Evolutionary conservation across 2,329 filamentous ascomycete genomes (phyloP), one percentile per base, ranked within the genome.

Genomic region (Penicillium rolfsii): DNA sequence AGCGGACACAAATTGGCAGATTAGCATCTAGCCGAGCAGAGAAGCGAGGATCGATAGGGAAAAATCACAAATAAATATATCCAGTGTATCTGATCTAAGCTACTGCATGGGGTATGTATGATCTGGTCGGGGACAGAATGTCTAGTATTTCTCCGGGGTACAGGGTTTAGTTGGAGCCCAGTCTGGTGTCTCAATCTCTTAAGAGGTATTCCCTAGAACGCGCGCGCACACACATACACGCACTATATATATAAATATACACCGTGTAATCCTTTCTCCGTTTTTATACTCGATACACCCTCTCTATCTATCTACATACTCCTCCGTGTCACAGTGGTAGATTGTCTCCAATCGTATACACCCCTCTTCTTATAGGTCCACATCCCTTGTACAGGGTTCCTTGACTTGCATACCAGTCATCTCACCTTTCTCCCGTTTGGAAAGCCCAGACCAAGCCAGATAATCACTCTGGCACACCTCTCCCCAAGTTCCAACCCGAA

Each of bases 371-470:
- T 49, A 49, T 49, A 49, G 46, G 46, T 16, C 28, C 46, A 46
- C 9, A 4, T 28, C 28, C 14, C 14, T 28, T 28, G 28, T 50
- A 28, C 46, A 50, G 46, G 48, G 48, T 50, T 50, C 28, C 48
- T 50, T 50, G 48, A 50, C 48, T 35, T 35, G 48, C 48, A 50
- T 50, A 50, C 48, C 28, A 19, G 48, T 11, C 30, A 50, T 22
- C 26, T 30, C 45, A 30, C 26, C 12, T 14, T 7, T 12, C 16
- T 26, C 45, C 45, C 26, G 45, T 48, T 48, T 11, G 2, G 11
- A 33, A 45, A 46, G 45, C 26, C 45, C 5, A 36, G 26, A 49
- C 45, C 16, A 30, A 48, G 48, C 30, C 48, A 50, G 30, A 35
- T 7, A 24, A 30, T 22, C 19, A 22, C 19, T 22, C 19, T 22